phyloP scores from a whole-genome alignment of 495 filamentous ascomycete genomes.

The Penicillium dipodomyicola region DNA sequence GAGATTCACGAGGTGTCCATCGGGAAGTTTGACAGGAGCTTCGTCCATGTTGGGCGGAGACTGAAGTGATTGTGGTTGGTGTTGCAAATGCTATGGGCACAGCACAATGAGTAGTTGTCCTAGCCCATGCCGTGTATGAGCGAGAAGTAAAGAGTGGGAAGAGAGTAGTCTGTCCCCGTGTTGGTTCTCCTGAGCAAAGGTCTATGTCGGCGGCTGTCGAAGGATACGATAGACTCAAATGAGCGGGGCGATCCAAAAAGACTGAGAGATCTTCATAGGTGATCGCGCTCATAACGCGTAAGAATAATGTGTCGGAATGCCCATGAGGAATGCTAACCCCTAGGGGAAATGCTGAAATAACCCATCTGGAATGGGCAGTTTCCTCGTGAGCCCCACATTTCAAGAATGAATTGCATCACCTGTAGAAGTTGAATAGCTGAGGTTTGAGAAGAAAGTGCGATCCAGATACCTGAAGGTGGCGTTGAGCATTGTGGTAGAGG shows the following conservation, averaged over 20 bases:
- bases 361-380: conserved; percentile 33
- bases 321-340: conserved; percentile 37
- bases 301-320: conserved; percentile 39
- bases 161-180: neutral
- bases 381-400: neutral
- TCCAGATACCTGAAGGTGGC: neutral
- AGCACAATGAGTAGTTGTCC: conserved; percentile 7
- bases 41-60: conserved; percentile 25
- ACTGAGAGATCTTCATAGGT: neutral
- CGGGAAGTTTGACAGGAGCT: conserved; percentile 29
- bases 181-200: conserved; percentile 4
- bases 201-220: conserved; percentile 3
- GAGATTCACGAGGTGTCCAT: conserved; percentile 38
- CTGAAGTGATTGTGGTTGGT: neutral
- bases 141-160: neutral
- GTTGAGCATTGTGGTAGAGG: too few species aligned
- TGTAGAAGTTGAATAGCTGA: neutral
- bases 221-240: conserved; percentile 9
- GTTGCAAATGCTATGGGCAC: conserved; percentile 21
- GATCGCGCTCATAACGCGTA: conserved; percentile 24
- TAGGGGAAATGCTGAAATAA: conserved; percentile 26
- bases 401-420: conserved; percentile 8
- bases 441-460: conserved; percentile 11
- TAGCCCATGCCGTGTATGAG: conserved; percentile 27
- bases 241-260: conserved; percentile 13